A percentile compares a stretch with the other conserved stretches of the same genome.
Conservation (phyloP, 2,329 filamentous ascomycete genomes). For the Fusarium graminum region DNA sequence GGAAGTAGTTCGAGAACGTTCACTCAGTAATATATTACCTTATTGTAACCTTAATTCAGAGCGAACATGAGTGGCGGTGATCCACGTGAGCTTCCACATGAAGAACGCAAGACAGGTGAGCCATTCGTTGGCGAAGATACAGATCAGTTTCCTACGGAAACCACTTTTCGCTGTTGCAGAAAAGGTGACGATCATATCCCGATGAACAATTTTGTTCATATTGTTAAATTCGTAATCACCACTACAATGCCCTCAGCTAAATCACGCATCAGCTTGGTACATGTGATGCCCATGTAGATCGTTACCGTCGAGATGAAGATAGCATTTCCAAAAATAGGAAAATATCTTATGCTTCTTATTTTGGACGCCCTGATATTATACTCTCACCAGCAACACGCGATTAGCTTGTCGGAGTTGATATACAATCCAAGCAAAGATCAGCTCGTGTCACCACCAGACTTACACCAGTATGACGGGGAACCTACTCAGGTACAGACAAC, state of each 20-base stretch:
- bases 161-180: conserved; percentile 1
- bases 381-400: conserved; percentile 35
- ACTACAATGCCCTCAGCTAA: conserved; percentile 1
- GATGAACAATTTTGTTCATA: conserved; percentile 15
- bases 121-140: not conserved
- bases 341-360: conserved; percentile 25
- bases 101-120: not conserved
- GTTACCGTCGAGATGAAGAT: conserved; percentile 31
- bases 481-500: conserved; percentile 31
- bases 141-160: conserved; percentile 1
- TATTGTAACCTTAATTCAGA: too few relatives aligned
- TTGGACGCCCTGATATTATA: conserved; percentile 16
- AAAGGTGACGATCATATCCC: conserved; percentile 7
- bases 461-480: conserved; percentile 5
- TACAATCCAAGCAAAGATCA: conserved; percentile 40
- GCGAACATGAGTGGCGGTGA: too few relatives aligned
- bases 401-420: conserved; percentile 30
- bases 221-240: conserved; percentile 15
- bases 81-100: too few relatives aligned
- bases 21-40: too few relatives aligned
- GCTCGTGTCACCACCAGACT: conserved; percentile 36
- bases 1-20: too few relatives aligned
- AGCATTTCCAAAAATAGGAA: conserved; percentile 42
- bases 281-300: conserved; percentile 24
- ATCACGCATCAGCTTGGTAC: not conserved